Evolutionary conservation across 305 asterid genomes (phyloP), one percentile per base, ranked within the genome.

Genomic region (Withania somnifera): DNA sequence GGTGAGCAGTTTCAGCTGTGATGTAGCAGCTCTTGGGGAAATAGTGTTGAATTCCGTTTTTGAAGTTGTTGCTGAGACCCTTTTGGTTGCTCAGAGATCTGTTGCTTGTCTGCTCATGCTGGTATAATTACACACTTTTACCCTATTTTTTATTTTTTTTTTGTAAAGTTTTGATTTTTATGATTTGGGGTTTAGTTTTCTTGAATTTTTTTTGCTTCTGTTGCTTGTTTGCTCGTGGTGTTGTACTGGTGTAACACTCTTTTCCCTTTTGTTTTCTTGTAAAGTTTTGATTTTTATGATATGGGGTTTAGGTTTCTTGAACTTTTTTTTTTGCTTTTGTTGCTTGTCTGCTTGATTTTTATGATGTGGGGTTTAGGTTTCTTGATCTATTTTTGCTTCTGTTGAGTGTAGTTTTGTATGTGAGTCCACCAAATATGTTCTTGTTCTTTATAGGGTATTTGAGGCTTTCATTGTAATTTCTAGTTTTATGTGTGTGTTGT

Each of bases 71-170:
- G 77, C 85, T 67, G 89, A 86, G 82, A 81, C 88, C 79, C 52
- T 89, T 69, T 81, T 86, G 67, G 85, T 83, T 63, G 85, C 87
- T 77, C 89, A 87, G 63, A 83, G 89, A 85, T 89, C 90, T 80
- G 67, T 81, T 79, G 63, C 86, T 77, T 83, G 73, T 81, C 63
- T 89, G 69, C 84, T 87, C 78, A 67, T 83, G 81, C 81, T 90
- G 96, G 96, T 93, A 84, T 85, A 77, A 52, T 28, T 69, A 45
- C 34, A 45, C 40, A n/a, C 11, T 69, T 56, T 68, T 52, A 26
- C 7, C 7, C 45, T 50, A 54, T 30, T 38, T 15, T 78, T 20
- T 73, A 51, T 61, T 78, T 20, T 73, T 60, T 73, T 60, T 51
- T 28, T 78, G 10, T 7, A 22, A 53, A 61, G 77, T 81, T 84